Conservation (phyloP, 768 basidiomycete genomes). For the Xanthoconium purpureum region DNA sequence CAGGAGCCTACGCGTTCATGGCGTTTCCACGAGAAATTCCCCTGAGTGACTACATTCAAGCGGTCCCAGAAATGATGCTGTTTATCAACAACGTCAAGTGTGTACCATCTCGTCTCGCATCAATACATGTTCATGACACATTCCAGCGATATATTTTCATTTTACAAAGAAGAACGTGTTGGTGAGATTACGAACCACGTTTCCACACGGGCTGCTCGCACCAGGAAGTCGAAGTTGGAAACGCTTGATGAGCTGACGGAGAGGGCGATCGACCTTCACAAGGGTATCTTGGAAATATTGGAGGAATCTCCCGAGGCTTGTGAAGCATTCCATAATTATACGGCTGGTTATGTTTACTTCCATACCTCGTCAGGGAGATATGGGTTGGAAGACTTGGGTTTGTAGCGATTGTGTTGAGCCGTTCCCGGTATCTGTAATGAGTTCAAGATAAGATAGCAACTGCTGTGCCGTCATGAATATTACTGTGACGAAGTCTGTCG, state of each 20-base stretch:
- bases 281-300: slow-evolving; percentile 25
- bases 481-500: no score
- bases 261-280: slow-evolving; percentile 24
- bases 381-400: slow-evolving; percentile 19
- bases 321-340: slow-evolving; percentile 17
- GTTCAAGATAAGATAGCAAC: no score
- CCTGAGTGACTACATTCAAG: slow-evolving; percentile 35
- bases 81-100: slow-evolving; percentile 39
- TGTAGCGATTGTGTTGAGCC: not conserved
- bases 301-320: slow-evolving; percentile 13
- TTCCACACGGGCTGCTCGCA: slow-evolving; percentile 30
- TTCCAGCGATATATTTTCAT: slow-evolving; percentile 39
- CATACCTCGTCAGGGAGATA: slow-evolving; percentile 30
- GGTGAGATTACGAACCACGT: slow-evolving; percentile 37
- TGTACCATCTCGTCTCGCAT: slow-evolving; percentile 8
- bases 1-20: slow-evolving; percentile 35
- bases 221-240: slow-evolving; percentile 26
- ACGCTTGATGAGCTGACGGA: slow-evolving; percentile 23
- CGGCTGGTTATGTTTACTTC: slow-evolving; percentile 27
- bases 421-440: no score
- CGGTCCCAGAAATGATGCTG: slow-evolving; percentile 35
- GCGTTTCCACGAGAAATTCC: slow-evolving; percentile 35
- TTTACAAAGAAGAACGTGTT: slow-evolving; percentile 40
- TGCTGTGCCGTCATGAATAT: no score
- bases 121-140: not conserved